Evolutionary conservation across 768 basidiomycete species (phyloP).

Genomic region (Piloderma croceum): DNA sequence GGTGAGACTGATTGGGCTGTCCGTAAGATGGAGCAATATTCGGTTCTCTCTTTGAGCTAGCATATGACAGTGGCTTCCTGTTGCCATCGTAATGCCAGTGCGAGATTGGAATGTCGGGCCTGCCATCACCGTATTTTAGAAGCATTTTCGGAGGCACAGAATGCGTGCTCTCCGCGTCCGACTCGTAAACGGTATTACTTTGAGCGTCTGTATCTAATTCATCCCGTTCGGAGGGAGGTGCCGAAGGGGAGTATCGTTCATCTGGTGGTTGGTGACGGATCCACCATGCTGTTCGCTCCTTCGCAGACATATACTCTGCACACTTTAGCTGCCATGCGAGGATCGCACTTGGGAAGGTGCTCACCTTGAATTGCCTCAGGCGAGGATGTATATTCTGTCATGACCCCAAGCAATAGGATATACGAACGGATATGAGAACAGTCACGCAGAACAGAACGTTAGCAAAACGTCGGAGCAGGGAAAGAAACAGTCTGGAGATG

Average conservation of each 20-base stretch:
- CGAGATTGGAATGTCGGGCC: slow-evolving; percentile 61
- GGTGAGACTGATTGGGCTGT: slow-evolving; percentile 27
- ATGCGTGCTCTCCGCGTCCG: slow-evolving; percentile 44
- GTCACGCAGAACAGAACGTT: no score
- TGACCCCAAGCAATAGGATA: no score
- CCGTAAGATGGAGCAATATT: slow-evolving; percentile 25
- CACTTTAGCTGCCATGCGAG: no score
- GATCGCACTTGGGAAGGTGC: no score
- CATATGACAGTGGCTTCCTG: slow-evolving; percentile 19
- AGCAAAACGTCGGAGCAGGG: no score
- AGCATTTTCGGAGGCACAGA: slow-evolving; percentile 68
- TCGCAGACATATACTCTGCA: slow-evolving; percentile 54
- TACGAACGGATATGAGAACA: no score
- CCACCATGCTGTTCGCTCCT: slow-evolving; percentile 63
- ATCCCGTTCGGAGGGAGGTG: slow-evolving; percentile 46
- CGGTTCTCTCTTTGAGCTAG: slow-evolving; percentile 19
- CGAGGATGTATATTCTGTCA: slow-evolving; percentile 63
- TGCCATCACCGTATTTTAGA: slow-evolving; percentile 59
- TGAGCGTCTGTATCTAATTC: slow-evolving; percentile 30
- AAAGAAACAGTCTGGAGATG: no score
- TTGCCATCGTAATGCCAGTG: slow-evolving; percentile 29
- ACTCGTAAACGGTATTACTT: slow-evolving; percentile 32
- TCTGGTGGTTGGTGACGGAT: slow-evolving; percentile 40
- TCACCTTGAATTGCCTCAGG: slow-evolving; percentile 52
- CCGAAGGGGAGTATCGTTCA: slow-evolving; percentile 53